Percentiles rank a stretch among this genome's conserved stretches.
Conservation (phyloP, 257 asterid species). For the Solanum etuberosum region DNA sequence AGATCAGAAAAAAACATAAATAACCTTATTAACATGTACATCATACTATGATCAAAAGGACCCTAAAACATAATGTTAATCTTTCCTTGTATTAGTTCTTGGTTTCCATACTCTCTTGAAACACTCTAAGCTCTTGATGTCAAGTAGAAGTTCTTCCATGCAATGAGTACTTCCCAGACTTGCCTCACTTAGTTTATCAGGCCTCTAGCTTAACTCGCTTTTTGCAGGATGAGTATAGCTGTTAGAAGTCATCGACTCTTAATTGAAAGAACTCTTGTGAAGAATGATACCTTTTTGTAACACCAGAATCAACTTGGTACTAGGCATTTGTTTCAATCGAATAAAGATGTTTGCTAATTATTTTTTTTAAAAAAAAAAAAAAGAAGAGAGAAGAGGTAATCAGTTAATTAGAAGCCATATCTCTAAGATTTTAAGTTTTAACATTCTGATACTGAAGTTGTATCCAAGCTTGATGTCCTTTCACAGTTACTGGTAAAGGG, state of each 20-base stretch:
- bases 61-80: neutral
- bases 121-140: neutral
- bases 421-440: neutral
- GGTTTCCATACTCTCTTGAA: neutral
- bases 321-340: neutral
- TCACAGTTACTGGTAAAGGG: neutral
- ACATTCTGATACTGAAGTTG: neutral
- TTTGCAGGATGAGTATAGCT: neutral
- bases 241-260: neutral
- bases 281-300: neutral
- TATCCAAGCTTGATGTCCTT: neutral
- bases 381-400: neutral
- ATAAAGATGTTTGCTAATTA: neutral
- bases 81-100: neutral
- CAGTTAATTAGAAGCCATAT: neutral
- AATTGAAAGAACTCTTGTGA: neutral
- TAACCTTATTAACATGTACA: neutral
- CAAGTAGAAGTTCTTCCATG: neutral
- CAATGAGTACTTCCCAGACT: neutral
- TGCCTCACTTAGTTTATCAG: neutral
- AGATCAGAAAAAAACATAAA: neutral
- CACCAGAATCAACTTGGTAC: neutral
- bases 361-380: too few species aligned
- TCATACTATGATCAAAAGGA: neutral
- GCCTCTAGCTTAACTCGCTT: neutral